These are phyloP conservation scores for Brassica rapa DNA, from an alignment of 345 rosid genomes.

Conservation along the genomic window DNA sequence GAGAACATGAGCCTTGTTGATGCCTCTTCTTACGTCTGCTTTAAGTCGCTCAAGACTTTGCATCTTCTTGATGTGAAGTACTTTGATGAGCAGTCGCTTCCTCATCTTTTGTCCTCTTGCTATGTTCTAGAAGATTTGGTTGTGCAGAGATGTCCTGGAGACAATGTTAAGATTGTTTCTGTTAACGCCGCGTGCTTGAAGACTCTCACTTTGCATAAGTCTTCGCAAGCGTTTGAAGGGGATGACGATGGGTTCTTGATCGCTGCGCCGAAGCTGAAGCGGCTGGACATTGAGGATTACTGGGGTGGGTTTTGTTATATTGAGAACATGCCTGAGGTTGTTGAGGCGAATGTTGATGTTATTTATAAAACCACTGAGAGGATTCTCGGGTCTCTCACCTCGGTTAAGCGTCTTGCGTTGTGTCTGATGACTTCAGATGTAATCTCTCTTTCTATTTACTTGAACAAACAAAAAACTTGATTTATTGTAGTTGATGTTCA, in stretches of 20 bases:
- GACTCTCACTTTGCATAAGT: conserved; percentile 19
- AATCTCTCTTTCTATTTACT: too few relatives aligned
- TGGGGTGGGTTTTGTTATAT: conserved; percentile 34
- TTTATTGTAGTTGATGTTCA: not conserved
- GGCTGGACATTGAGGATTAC: conserved; percentile 32
- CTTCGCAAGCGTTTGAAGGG: conserved; percentile 34
- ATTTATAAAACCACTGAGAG: conserved; percentile 35
- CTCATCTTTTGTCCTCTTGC: conserved; percentile 18
- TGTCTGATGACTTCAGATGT: conserved; percentile 38
- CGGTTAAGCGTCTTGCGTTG: conserved; percentile 25
- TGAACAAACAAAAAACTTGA: too few relatives aligned
- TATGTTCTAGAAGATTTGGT: conserved; percentile 37
- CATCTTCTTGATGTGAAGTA: conserved; percentile 35
- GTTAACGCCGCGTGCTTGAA: conserved; percentile 1
- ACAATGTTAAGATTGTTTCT: conserved; percentile 28
- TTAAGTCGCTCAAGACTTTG: conserved; percentile 30
- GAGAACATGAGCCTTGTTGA: conserved; percentile 23
- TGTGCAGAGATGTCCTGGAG: conserved; percentile 34
- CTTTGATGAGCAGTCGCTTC: conserved; percentile 31
- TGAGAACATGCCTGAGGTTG: conserved; percentile 38
- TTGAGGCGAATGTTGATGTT: conserved; percentile 36
- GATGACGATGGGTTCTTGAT: conserved; percentile 39
- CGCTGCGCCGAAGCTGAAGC: conserved; percentile 23
- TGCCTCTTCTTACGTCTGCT: conserved; percentile 16
- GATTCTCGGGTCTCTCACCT: conserved; percentile 33